These are phyloP conservation scores for Pseudogymnoascus sp. DNA, from an alignment of 2,329 filamentous ascomycete genomes.

Conservation along the genomic window DNA sequence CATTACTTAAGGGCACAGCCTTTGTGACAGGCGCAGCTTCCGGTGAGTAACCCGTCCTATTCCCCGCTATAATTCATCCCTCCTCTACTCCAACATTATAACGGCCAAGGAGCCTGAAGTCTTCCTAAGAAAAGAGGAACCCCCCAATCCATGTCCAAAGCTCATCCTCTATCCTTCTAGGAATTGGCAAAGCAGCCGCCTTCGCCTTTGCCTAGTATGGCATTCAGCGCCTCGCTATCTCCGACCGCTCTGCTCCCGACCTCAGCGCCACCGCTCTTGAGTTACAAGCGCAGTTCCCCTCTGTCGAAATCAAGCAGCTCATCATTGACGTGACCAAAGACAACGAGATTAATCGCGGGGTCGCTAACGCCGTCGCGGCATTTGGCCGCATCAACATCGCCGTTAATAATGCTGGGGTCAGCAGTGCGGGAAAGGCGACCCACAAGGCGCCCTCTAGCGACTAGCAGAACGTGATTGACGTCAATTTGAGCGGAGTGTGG, in stretches of 20 bases:
- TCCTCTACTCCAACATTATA: no score
- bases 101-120: no score
- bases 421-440: slow-evolving; percentile 34
- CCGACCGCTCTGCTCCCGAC: slow-evolving; percentile 34
- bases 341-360: slow-evolving; percentile 33
- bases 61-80: no score
- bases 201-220: slow-evolving; percentile 40
- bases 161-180: slow-evolving; percentile 22
- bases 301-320: slow-evolving; percentile 33
- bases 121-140: no score
- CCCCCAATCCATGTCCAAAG: no score
- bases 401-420: slow-evolving; percentile 47
- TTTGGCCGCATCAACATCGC: slow-evolving; percentile 49
- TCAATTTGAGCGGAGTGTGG: slow-evolving; percentile 50
- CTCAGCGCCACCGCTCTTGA: slow-evolving; percentile 27
- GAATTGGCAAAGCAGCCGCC: slow-evolving; percentile 41
- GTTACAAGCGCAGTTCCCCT: slow-evolving; percentile 32
- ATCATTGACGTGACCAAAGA: slow-evolving; percentile 39
- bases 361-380: slow-evolving; percentile 33
- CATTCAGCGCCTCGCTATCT: slow-evolving; percentile 38
- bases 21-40: no score
- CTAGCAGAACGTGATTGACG: slow-evolving; percentile 41
- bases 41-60: no score
- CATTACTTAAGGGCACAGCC: no score
- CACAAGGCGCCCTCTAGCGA: slow-evolving; percentile 39